Base-by-base conservation (phyloP, 2,329 filamentous ascomycete genomes). In the Diplodia seriata region DNA sequence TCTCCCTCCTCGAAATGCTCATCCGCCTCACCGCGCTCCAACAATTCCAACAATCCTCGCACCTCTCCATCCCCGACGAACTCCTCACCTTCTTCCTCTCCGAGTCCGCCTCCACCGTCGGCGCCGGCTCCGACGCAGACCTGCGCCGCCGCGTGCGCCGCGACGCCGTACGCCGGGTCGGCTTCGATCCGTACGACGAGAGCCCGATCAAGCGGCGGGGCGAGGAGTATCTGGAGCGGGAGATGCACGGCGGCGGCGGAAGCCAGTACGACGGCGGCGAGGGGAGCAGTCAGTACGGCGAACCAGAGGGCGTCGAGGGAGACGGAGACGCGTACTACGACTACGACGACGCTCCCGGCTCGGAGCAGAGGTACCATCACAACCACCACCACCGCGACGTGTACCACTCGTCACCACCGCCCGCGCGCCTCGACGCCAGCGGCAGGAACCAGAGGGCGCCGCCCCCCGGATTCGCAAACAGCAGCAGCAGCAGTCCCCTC, bases 61-160 rank as follows among this genome's bases (percentile, higher is more conserved):
- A 97, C 74, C 85, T 97, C n/a, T 87, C 92, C 7, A 95, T 97
- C 70, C 91, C 91, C 1, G 94, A 97, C 76, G 92, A 97, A 73
- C 87, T 97, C 2, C 83, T 97, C 50, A 93, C 90, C 64, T 96
- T 97, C 81, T 97, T 97, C 80, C 83, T 97, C 9, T 85, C 87
- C 70, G 89, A 91, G 73, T 87, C 85, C 12, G 59, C 59, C 18
- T 86, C 87, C 38, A 88, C 87, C 2, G 90, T 89, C 0, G 89
- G 89, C 33, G 87, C 88, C 1, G 89, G 88, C 3, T 83, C 84
- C 4, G 86, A 91, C 71, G 82, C 86, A 5, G 83, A 89, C 38
- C 81, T 88, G 66, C 85, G 89, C 7, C 86, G 86, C 65, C 83
- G 84, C 0, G 82, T 89, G 1, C 83, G 89, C 15, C 79, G 84